Base-by-base conservation (phyloP, 225 moss, liverwort and hornwort genomes). In the Climacium dendroides region DNA sequence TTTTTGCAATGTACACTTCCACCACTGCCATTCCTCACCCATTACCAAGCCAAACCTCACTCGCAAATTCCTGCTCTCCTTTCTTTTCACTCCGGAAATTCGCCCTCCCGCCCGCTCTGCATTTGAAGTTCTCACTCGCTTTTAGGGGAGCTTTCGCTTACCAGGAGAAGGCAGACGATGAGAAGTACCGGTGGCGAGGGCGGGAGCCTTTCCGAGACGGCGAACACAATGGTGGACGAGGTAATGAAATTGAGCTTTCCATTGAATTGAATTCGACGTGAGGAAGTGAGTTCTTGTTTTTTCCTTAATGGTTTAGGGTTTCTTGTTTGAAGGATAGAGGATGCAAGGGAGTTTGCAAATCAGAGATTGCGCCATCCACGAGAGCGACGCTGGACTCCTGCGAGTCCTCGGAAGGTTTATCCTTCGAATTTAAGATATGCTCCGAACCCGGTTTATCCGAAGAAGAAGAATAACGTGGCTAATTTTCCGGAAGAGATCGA, bases 271-370 rank as follows among this genome's bases (percentile, higher is more conserved):
- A 57, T 50, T 58, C 10, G 58, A 64, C 9, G 25, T 53, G 50
- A 23, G 47, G 29, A 82, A 71, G 39, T 43, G 57, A 57, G 39
- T 80, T 37, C 3, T 48, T 45, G 26, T 26, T 20, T 37, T 81
- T 74, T 80, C 37, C 80, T 71, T 80, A 60, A 80, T 59, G 71
- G 30, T 71, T 74, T 52, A 30, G 67, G 82, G 81, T 92, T 86
- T 90, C 30, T 20, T 90, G 85, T 87, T 85, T 92, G 92, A 90
- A 90, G 92, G 85, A 90, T 89, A 92, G 92, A 87, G 59, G 89
- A 87, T 79, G 55, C 85, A 60, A 74, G 85, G 78, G 87, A 55
- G 47, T 54, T 78, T 29, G 26, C 66, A 39, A 90, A 87, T 55
- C 61, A 75, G 74, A 78, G 57, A 81, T 85, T 87, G 85, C 90